Conservation (phyloP, 2,329 filamentous ascomycete species). For the Raffaelea deltoideospora region DNA sequence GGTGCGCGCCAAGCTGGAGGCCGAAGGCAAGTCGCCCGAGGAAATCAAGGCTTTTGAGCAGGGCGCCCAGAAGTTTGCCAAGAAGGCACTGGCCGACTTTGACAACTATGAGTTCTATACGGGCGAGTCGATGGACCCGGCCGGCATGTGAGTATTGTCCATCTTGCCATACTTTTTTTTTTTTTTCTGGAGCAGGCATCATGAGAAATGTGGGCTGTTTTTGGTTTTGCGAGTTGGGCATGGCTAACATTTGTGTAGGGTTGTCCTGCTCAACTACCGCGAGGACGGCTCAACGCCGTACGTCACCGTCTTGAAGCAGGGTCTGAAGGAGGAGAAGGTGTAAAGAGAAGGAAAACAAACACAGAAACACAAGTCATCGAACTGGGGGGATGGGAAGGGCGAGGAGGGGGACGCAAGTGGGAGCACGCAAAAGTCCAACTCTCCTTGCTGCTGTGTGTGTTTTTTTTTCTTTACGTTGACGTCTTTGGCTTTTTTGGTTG, state of each 20-base stretch:
- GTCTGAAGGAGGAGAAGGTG: conserved; percentile 78
- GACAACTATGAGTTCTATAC: conserved; percentile 94
- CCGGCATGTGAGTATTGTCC: conserved; percentile 62
- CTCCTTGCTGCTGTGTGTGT: too few relatives aligned
- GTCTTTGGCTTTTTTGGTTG: too few relatives aligned
- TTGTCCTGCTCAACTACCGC: conserved; percentile 92
- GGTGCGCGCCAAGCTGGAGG: conserved; percentile 57
- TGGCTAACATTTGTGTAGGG: conserved; percentile 32
- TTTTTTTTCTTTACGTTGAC: too few relatives aligned
- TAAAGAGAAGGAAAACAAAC: conserved; percentile 34
- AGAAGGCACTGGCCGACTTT: conserved; percentile 75
- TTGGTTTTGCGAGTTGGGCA: too few relatives aligned
- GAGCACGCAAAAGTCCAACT: too few relatives aligned
- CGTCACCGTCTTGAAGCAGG: conserved; percentile 90
- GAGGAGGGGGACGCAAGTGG: too few relatives aligned
- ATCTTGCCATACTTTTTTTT: conserved; percentile 3
- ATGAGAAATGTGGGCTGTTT: too few relatives aligned
- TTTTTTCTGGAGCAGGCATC: not conserved
- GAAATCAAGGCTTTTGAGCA: conserved; percentile 67
- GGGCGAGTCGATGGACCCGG: conserved; percentile 82
- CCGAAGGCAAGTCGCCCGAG: conserved; percentile 39
- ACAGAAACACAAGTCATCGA: too few relatives aligned
- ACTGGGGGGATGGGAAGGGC: too few relatives aligned
- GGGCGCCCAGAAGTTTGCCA: conserved; percentile 58
- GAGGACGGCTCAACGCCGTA: conserved; percentile 89